phyloP scores from a whole-genome alignment of 352 stramenopile species.

The Phytophthora nicotianae region DNA sequence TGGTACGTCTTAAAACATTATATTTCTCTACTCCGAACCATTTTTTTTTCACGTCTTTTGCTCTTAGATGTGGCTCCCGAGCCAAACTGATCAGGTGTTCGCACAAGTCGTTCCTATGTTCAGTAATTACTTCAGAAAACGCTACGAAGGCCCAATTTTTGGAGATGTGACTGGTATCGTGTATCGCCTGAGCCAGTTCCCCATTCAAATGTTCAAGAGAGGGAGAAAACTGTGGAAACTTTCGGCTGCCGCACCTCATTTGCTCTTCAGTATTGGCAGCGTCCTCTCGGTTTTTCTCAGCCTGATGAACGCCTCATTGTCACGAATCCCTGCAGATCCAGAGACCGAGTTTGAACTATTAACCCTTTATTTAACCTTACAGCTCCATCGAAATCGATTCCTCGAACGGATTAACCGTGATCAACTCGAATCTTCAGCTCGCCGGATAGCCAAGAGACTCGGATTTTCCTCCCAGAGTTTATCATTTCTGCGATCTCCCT shows the following conservation, averaged over 20 bases:
- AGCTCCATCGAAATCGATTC: constrained; percentile 46
- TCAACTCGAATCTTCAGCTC: constrained; percentile 25
- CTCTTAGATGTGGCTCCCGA: constrained; percentile 46
- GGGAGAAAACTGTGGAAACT: constrained; percentile 33
- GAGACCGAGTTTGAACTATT: constrained; percentile 47
- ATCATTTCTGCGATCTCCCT: constrained; percentile 25
- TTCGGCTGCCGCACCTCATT: constrained; percentile 35
- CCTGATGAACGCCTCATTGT: constrained; percentile 50
- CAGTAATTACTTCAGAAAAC: constrained; percentile 38
- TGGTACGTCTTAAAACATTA: constrained; percentile 38
- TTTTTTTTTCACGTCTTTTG: neutral
- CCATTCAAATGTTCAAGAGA: constrained; percentile 49
- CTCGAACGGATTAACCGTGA: constrained; percentile 16
- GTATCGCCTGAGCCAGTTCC: constrained; percentile 41
- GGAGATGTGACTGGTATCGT: constrained; percentile 25
- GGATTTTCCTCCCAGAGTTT: constrained; percentile 40
- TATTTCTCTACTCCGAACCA: too few relatives aligned
- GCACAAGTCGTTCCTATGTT: constrained; percentile 48
- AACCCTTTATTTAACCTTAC: constrained; percentile 44
- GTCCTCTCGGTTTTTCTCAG: constrained; percentile 52
- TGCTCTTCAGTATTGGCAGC: constrained; percentile 51
- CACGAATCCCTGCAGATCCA: constrained; percentile 20
- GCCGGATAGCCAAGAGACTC: constrained; percentile 42
- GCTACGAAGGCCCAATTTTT: constrained; percentile 27
- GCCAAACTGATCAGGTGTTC: constrained; percentile 49